A percentile compares a stretch with the other conserved stretches of the same genome.
Conservation (phyloP, 305 asterid species). For the Ilex paraguariensis region DNA sequence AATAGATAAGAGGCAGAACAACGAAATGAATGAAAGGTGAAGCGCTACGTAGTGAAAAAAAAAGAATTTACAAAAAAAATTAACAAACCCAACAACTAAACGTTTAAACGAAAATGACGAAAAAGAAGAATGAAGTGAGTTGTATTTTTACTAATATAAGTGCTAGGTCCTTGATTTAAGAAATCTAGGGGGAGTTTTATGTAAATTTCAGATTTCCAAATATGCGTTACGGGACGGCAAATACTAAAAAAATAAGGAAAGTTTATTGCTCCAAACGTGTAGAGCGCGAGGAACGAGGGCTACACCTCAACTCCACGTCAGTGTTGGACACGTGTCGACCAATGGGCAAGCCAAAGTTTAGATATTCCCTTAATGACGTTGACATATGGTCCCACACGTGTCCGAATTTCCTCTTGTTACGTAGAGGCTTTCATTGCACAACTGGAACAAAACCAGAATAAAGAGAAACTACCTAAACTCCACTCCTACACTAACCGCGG, state of each 20-base stretch:
- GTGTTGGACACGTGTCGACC: slow-evolving; percentile 35
- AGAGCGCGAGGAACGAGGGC: slow-evolving; percentile 11
- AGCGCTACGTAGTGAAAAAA: too few species aligned
- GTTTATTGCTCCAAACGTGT: slow-evolving; percentile 3
- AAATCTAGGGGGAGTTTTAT: too few species aligned
- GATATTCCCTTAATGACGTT: slow-evolving; percentile 34
- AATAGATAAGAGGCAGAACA: too few species aligned
- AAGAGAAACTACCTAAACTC: neutral
- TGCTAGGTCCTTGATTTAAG: too few species aligned
- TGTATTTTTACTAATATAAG: too few species aligned
- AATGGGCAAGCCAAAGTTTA: slow-evolving; percentile 10
- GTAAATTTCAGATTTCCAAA: too few species aligned
- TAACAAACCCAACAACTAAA: too few species aligned
- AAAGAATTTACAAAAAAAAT: too few species aligned
- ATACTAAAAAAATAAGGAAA: neutral
- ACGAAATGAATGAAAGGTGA: too few species aligned
- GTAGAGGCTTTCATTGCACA: slow-evolving; percentile 19
- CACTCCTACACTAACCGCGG: neutral
- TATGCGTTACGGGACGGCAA: neutral
- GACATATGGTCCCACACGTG: slow-evolving; percentile 41
- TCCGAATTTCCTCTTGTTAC: slow-evolving; percentile 20
- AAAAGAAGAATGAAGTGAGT: too few species aligned
- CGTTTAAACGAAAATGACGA: too few species aligned
- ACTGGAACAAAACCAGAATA: slow-evolving; percentile 3
- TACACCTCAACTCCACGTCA: slow-evolving; percentile 42